Evolutionary conservation across 352 stramenopile species (phyloP).

Genomic region (Globisporangium echinulatum): DNA sequence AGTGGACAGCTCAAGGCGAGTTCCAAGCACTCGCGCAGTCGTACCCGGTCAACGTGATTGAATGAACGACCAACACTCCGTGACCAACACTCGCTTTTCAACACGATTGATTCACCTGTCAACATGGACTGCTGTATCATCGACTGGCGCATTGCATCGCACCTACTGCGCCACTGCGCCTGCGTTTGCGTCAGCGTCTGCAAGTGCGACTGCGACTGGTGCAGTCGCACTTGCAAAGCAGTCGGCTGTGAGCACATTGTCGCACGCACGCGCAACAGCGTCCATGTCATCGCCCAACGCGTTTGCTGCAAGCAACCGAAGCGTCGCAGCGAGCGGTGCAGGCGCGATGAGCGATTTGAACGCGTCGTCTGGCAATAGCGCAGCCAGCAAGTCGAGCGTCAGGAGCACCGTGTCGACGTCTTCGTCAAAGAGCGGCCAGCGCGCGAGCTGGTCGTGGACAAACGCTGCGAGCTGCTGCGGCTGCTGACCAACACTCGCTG

Average conservation of each 20-base stretch:
- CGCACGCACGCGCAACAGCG: slow-evolving; percentile 28
- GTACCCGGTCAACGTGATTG: no score
- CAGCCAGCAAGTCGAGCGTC: slow-evolving; percentile 36
- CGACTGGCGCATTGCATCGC: not conserved
- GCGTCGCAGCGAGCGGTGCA: slow-evolving; percentile 37
- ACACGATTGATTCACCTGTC: no score
- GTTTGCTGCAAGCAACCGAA: slow-evolving; percentile 42
- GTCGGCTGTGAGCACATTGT: slow-evolving; percentile 17
- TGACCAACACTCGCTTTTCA: no score
- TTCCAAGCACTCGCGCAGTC: slow-evolving; percentile 10
- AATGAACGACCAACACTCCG: no score
- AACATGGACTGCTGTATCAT: not conserved
- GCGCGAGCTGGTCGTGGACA: slow-evolving; percentile 36
- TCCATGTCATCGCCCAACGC: slow-evolving; percentile 38
- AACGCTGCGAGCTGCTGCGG: slow-evolving; percentile 29
- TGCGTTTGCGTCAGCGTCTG: not conserved
- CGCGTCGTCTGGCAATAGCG: slow-evolving; percentile 24
- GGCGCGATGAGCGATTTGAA: slow-evolving; percentile 32
- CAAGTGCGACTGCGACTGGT: not conserved
- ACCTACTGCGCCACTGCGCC: not conserved
- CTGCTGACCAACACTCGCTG: slow-evolving; percentile 26
- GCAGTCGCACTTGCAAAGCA: no score
- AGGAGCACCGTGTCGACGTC: slow-evolving; percentile 51
- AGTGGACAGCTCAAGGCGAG: slow-evolving; percentile 29
- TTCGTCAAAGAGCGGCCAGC: slow-evolving; percentile 62